Evolutionary conservation across 2,329 filamentous ascomycete genomes (phyloP).

Genomic region (Knoxdaviesia proteae): DNA sequence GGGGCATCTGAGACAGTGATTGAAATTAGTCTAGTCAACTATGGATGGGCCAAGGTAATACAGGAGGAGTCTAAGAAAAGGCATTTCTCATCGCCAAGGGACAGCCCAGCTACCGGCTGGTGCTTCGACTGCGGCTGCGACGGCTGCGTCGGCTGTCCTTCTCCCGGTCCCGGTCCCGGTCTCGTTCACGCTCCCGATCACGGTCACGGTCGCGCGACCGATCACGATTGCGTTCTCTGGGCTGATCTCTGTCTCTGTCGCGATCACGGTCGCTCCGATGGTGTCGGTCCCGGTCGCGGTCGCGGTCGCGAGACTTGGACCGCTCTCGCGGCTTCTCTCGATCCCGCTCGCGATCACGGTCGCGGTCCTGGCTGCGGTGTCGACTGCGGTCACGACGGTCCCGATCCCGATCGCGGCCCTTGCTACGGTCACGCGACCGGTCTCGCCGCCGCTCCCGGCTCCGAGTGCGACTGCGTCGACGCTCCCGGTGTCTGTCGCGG

Average conservation of each 20-base stretch:
- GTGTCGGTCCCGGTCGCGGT: slow-evolving; percentile 10
- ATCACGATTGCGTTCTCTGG: slow-evolving; percentile 7
- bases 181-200: slow-evolving; percentile 9
- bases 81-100: too few species aligned
- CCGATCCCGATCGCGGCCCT: slow-evolving; percentile 11
- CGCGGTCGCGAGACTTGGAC: slow-evolving; percentile 12
- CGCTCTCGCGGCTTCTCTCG: slow-evolving; percentile 7
- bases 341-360: slow-evolving; percentile 6
- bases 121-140: slow-evolving; percentile 1
- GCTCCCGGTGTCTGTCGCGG: slow-evolving; percentile 8
- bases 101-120: too few species aligned
- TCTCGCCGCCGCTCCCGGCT: slow-evolving; percentile 25
- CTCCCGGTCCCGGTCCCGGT: slow-evolving; percentile 1
- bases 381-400: slow-evolving; percentile 7
- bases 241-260: slow-evolving; percentile 7
- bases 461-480: slow-evolving; percentile 12
- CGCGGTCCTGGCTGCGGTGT: slow-evolving; percentile 10
- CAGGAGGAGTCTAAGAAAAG: too few species aligned
- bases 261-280: slow-evolving; percentile 9
- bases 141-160: slow-evolving; percentile 1
- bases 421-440: slow-evolving; percentile 11
- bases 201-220: slow-evolving; percentile 5
- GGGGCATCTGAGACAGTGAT: too few species aligned
- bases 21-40: too few species aligned
- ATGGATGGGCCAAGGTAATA: too few species aligned